phyloP scores from a whole-genome alignment of 371 early-diverging fungal species.

The Parasitella parasitica region DNA sequence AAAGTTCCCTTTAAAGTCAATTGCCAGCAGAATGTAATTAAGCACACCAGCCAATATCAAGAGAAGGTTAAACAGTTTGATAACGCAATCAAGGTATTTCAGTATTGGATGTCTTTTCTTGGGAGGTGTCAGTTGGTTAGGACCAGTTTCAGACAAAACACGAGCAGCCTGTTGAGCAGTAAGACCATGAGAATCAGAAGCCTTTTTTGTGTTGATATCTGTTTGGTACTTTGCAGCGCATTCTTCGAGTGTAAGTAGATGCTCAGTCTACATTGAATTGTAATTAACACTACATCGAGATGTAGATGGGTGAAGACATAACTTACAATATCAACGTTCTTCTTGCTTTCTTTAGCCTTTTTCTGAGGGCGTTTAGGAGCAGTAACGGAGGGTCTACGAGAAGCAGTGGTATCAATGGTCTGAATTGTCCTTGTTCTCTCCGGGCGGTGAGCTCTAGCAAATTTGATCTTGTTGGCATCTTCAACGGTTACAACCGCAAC shows the following conservation, averaged over 20 bases:
- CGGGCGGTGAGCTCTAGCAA: constrained; percentile 27
- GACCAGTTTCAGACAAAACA: constrained; percentile 70
- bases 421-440: constrained; percentile 29
- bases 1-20: constrained; percentile 69
- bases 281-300: too few species aligned
- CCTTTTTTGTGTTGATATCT: constrained; percentile 53
- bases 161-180: constrained; percentile 58
- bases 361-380: constrained; percentile 25
- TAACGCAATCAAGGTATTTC: constrained; percentile 72
- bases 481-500: constrained; percentile 3
- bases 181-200: constrained; percentile 75
- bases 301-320: too few species aligned
- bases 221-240: constrained; percentile 61
- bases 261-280: constrained; percentile 60
- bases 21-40: constrained; percentile 72
- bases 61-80: constrained; percentile 82
- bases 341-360: constrained; percentile 12
- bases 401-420: constrained; percentile 22
- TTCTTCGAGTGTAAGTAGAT: constrained; percentile 70
- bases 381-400: constrained; percentile 33
- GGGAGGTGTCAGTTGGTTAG: constrained; percentile 86
- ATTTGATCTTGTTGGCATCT: constrained; percentile 25
- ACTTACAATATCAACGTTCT: constrained; percentile 43
- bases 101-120: constrained; percentile 73
- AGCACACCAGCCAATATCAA: constrained; percentile 82